A percentile compares a stretch with the other conserved stretches of the same genome.
Evolutionary conservation across 1,284 basidiomycete species (phyloP).

Genomic region (Irpex sp.): DNA sequence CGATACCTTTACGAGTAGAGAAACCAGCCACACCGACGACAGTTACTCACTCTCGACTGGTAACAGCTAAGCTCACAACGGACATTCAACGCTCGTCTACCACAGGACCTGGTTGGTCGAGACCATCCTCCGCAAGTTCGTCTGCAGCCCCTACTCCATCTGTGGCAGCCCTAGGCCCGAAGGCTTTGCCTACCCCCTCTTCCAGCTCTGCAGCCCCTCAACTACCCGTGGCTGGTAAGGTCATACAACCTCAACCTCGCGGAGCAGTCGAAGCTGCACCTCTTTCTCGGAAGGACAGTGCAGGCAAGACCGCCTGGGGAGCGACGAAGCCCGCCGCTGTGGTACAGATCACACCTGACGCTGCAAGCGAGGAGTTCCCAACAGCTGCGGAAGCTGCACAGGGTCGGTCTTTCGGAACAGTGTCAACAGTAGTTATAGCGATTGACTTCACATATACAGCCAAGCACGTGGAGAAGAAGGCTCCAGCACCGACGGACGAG

Average conservation of each 20-base stretch:
- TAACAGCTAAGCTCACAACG: constrained; percentile 82
- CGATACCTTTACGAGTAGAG: constrained; percentile 32
- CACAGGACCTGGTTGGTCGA: constrained; percentile 70
- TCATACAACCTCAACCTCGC: constrained; percentile 68
- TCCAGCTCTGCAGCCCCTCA: constrained; percentile 38
- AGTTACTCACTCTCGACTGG: constrained; percentile 68
- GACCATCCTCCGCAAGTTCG: constrained; percentile 68
- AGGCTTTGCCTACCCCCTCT: constrained; percentile 21
- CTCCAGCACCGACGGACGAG: constrained; percentile 33
- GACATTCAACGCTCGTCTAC: constrained; percentile 50
- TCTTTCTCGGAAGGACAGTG: constrained; percentile 36
- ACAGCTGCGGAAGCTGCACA: constrained; percentile 90
- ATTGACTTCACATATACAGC: constrained; percentile 17
- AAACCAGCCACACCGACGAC: constrained; percentile 53
- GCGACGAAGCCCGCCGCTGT: constrained; percentile 40
- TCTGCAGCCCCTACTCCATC: constrained; percentile 42
- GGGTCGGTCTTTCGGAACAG: constrained; percentile 40
- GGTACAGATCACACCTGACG: constrained; percentile 33
- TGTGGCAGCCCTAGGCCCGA: constrained; percentile 27
- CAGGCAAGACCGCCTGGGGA: constrained; percentile 60
- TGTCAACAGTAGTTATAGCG: not conserved
- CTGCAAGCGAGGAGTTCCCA: constrained; percentile 69
- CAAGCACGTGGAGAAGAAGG: constrained; percentile 28
- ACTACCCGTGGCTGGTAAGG: constrained; percentile 54
- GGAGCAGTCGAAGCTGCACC: constrained; percentile 30